phyloP scores from a whole-genome alignment of 257 asterid species.

The Solanum clarkiae region DNA sequence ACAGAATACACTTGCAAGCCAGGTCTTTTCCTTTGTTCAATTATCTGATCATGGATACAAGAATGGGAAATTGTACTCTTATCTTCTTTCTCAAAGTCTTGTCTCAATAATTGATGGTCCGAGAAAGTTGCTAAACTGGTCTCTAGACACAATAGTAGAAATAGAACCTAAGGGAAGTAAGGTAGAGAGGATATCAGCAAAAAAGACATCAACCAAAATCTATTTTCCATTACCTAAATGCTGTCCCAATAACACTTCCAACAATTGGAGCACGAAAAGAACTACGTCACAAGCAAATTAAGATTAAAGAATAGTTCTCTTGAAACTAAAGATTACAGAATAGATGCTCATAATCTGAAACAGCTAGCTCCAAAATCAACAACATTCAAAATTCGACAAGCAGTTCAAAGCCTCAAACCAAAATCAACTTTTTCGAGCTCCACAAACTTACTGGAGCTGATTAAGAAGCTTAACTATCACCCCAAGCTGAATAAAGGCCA shows the following conservation, averaged over 20 bases:
- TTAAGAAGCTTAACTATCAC: background rate
- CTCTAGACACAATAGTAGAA: conserved; percentile 44
- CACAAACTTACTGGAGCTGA: background rate
- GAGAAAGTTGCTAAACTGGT: conserved; percentile 33
- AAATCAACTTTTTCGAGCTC: background rate
- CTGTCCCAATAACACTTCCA: background rate
- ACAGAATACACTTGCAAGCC: conserved; percentile 79
- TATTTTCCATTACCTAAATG: background rate
- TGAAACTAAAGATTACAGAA: background rate
- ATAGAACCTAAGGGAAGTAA: conserved; percentile 38
- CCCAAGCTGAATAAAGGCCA: background rate
- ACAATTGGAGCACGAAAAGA: background rate
- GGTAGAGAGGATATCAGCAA: background rate
- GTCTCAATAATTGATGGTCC: conserved; percentile 28
- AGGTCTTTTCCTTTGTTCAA: conserved; percentile 74
- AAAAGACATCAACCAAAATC: background rate
- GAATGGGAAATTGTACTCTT: conserved; percentile 49
- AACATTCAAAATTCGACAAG: background rate
- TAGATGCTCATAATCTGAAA: background rate
- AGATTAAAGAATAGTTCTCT: background rate
- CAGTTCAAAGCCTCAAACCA: background rate
- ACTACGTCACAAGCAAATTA: background rate
- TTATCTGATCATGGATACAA: conserved; percentile 88
- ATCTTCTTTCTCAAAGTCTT: conserved; percentile 26
- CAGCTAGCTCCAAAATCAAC: background rate